Conservation (phyloP, 305 asterid genomes). For the Fraxinus dipetala region DNA sequence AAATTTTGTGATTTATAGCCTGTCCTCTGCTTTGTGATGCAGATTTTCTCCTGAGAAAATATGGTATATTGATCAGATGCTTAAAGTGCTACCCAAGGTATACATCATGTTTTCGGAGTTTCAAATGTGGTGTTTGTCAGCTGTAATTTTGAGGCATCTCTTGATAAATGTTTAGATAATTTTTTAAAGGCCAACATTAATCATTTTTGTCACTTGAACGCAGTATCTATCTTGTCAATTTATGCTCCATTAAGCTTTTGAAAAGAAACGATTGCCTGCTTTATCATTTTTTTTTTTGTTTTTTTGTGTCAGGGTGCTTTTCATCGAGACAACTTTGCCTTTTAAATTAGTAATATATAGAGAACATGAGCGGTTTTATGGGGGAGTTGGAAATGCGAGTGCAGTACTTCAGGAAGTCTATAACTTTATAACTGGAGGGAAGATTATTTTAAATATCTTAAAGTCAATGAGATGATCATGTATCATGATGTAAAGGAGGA, state of each 20-base stretch:
- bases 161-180: constrained; percentile 4
- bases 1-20: constrained; percentile 24
- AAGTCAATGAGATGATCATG: neutral
- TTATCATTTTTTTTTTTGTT: neutral
- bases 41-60: constrained; percentile 92
- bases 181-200: neutral
- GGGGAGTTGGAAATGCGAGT: neutral
- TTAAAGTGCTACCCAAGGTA: constrained; percentile 95
- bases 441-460: neutral
- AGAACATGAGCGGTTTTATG: neutral
- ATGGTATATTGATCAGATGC: constrained; percentile 98
- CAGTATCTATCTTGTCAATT: neutral
- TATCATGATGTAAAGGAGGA: constrained; percentile 4
- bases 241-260: neutral
- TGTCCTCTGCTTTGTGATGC: constrained; percentile 39
- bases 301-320: neutral
- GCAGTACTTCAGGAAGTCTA: neutral
- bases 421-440: constrained; percentile 1
- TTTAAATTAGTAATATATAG: constrained; percentile 5
- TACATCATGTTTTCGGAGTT: constrained; percentile 20
- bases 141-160: constrained; percentile 13
- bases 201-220: constrained; percentile 8
- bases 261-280: neutral
- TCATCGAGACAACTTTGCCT: constrained; percentile 9
- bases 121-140: constrained; percentile 14